phyloP scores from a whole-genome alignment of 352 stramenopile species.

The Globisporangium barbulae region DNA sequence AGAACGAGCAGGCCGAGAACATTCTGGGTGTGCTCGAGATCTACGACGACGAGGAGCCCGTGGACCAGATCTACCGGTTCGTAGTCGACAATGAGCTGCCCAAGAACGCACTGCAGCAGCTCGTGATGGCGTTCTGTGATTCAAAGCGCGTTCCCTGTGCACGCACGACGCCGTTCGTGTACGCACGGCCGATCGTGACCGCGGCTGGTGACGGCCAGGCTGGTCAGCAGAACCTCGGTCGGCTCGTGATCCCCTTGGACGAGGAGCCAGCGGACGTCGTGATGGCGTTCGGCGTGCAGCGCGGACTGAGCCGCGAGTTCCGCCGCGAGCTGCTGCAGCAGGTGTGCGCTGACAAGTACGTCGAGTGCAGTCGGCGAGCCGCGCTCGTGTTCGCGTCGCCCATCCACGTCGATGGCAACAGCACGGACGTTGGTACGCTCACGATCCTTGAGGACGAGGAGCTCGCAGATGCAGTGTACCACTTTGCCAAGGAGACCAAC shows the following conservation, averaged over 20 bases:
- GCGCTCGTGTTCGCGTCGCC: constrained; percentile 52
- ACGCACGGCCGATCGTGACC: constrained; percentile 37
- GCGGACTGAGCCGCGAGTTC: constrained; percentile 35
- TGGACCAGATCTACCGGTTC: constrained; percentile 74
- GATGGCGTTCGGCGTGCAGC: constrained; percentile 35
- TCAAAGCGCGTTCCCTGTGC: constrained; percentile 25
- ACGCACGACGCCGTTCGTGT: constrained; percentile 46
- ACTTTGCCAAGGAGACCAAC: constrained; percentile 49
- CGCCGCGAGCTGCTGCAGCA: constrained; percentile 37
- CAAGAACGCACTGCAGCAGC: constrained; percentile 29
- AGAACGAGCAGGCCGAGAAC: constrained; percentile 15
- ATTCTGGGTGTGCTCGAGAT: constrained; percentile 55
- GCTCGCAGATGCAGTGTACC: constrained; percentile 60
- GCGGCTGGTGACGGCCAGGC: constrained; percentile 12
- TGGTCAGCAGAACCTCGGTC: constrained; percentile 27
- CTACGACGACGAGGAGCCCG: constrained; percentile 59
- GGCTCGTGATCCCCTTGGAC: constrained; percentile 41
- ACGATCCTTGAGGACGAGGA: constrained; percentile 63
- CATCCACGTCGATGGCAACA: constrained; percentile 53
- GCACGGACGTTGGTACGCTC: constrained; percentile 30
- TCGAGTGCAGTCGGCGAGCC: constrained; percentile 40
- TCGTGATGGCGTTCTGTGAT: constrained; percentile 36
- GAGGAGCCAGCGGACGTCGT: constrained; percentile 60
- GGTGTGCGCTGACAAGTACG: constrained; percentile 57
- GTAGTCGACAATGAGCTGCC: constrained; percentile 44